Base-by-base conservation (phyloP, 2,329 filamentous ascomycete species). In the Bimuria novae-zelandiae region DNA sequence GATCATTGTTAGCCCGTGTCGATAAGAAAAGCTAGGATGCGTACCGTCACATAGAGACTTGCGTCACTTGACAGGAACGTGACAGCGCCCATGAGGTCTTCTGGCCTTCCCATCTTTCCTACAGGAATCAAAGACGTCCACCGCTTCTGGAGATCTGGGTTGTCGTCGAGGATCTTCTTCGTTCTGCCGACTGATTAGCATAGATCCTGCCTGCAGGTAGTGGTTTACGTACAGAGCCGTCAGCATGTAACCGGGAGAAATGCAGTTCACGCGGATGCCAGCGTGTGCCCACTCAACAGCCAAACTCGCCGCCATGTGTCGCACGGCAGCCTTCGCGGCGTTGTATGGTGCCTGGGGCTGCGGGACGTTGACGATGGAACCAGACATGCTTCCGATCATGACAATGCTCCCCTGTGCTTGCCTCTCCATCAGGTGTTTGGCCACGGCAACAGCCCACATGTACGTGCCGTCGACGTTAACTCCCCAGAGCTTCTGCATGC, bases 381-480 rank as follows among this genome's bases (percentile, higher is more conserved):
- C 93, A 46, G 89, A 92, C 92, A 97, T 97, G 82, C 89, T 94
- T 23, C 92, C 93, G 67, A 96, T 94, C 79, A 96, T 89, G 65
- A 97, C 90, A 73, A 97, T 92, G 77, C 89, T 94, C 37, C 92
- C 93, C 0, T 84, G 80, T 4, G 83, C 80, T 71, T 92, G 86
- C 67, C 90, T 85, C 70, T 87, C 86, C 85, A 96, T 94, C 58
- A 97, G 79, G 70, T 97, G 92, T 71, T 90, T 89, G 27, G 92
- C 93, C 7, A 96, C 88, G 4, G 84, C 85, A 21, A 87, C 88
- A 3, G 92, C 90, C 70, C 93, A 96, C 30, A 96, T 80, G 73
- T 95, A 97, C 49, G 92, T 96, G 19, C 93, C 93, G 67, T 89
- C 90, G 1, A 97, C 92, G 62, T 97, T 96, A 70, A 97, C 93